Evolutionary conservation across 2,329 filamentous ascomycete species (phyloP), one percentile per base, ranked within the genome.

Genomic region (Diaporthe vaccinii): DNA sequence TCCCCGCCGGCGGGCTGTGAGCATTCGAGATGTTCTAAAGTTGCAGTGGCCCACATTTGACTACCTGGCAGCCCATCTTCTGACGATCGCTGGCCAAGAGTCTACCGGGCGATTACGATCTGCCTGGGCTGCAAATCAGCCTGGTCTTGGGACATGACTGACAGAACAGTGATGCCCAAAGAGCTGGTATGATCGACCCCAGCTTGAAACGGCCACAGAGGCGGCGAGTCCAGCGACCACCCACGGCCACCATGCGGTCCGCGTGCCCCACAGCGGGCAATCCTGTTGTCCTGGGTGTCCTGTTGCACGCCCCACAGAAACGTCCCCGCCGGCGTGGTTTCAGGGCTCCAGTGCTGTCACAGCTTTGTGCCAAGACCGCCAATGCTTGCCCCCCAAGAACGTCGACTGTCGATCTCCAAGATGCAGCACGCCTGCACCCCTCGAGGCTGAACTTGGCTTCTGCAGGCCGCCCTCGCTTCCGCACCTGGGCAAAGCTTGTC

Each of bases 311-410:
- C 34, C 62, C 65, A 68, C 44, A 68, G 15, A 53, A 68, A 68
- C 44, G 34, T 39, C 22, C 22, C 39, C 46, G 61, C 73, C 67
- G 28, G 69, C 44, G 51, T 55, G 10, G 75, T 77, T 77, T 77
- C 75, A 77, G 70, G 53, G 51, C 65, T 36, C 41, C 53, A 25
- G 22, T 22, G 31, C 70, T 74, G 69, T 62, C 69, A 74, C 75
- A 73, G 55, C 53, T 71, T 41, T 59, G 75, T 74, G 75, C 75
- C 75, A 75, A 77, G 73, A 59, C 65, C 65, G 44, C 65, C 73
- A 73, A 58, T 73, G 72, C 58, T 41, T 65, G 71, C 55, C 65
- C 28, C 39, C 39, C 70, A 36, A 15, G 39, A 20, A 55, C 15
- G 34, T 41, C 15, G 65, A 53, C 34, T 67, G 71, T 68, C 71